phyloP scores from a whole-genome alignment of 495 filamentous ascomycete genomes.

The Sporormia fimetaria region DNA sequence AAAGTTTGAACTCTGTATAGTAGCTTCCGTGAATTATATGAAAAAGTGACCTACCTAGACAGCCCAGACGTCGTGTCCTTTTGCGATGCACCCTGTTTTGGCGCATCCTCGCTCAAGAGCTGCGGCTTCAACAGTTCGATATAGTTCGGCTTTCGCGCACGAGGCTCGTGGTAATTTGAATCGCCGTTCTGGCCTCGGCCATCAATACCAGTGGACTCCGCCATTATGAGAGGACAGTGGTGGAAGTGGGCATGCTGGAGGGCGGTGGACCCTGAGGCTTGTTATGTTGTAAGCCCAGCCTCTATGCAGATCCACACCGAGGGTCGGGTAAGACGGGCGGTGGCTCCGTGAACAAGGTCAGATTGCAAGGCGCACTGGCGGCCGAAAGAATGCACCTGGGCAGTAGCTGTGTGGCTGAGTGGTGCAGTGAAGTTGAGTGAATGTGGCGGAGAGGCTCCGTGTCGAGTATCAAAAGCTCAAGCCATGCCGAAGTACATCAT shows the following conservation, averaged over 20 bases:
- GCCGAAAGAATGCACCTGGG: too few relatives aligned
- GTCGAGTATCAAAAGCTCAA: too few relatives aligned
- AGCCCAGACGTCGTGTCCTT: constrained; percentile 11
- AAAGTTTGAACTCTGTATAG: background rate
- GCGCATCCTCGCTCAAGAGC: constrained; percentile 5
- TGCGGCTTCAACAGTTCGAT: constrained; percentile 18
- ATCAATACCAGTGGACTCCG: constrained; percentile 19
- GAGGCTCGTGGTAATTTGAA: constrained; percentile 16
- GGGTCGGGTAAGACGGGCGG: too few relatives aligned
- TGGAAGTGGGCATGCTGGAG: constrained; percentile 7
- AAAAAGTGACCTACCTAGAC: constrained; percentile 15
- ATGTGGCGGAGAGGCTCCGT: too few relatives aligned
- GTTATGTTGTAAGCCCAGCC: constrained; percentile 8
- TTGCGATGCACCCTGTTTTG: constrained; percentile 4
- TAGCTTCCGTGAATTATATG: background rate
- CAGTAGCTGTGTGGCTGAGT: too few relatives aligned
- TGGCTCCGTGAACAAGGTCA: too few relatives aligned
- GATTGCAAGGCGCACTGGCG: too few relatives aligned
- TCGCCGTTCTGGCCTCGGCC: constrained; percentile 5
- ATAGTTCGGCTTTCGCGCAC: constrained; percentile 16
- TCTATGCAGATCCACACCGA: constrained; percentile 7
- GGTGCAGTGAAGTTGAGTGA: too few relatives aligned
- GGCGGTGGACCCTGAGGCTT: background rate
- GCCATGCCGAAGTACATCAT: too few relatives aligned
- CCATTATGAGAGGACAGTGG: constrained; percentile 16